Evolutionary conservation across 1,284 basidiomycete genomes (phyloP), one percentile per base, ranked within the genome.

Genomic region (Rhizoctonia solani): DNA sequence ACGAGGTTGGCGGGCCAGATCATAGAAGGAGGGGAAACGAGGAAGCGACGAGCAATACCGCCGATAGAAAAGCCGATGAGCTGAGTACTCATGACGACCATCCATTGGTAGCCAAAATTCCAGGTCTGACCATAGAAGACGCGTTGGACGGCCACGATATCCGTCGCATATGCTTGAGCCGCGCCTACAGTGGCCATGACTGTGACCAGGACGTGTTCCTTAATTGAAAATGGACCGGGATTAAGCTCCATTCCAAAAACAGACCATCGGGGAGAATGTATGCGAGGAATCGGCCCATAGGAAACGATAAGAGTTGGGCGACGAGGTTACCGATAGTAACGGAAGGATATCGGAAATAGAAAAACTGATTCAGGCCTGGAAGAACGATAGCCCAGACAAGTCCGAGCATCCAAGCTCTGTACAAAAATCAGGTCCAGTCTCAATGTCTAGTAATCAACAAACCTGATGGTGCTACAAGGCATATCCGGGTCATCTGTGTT

Each of bases 21-120:
- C 88, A 92, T 90, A 8, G 86, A 85, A 0, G 89, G 87, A 0
- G 91, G 90, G 66, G 85, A 81, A n/a, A 90, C 87, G 54, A 92
- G 79, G 77, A 87, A 87, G 11, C 85, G 81, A 21, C 84, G 81
- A 34, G 81, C 79, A 66, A 88, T 81, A 30, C 86, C 86, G 37
- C 85, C 85, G 69, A 88, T 85, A 8, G 85, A 86, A 73, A 87
- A 87, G 0, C 86, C 88, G 71, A 90, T 85, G 59, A 88, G 78
- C 73, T 90, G 87, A 6, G 86, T 87, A 23, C 83, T 83, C 80
- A 86, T 85, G 39, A 85, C 83, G 44, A 85, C 75, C 76, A 85
- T 77, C 84, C 82, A 84, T 71, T 81, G 77, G 71, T 71, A 44
- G 9, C 53, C 32, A 44, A 68, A 68, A 74, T 73, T 67, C 73